Base-by-base conservation (phyloP, 768 basidiomycete genomes). In the Kockovaella imperatae region DNA sequence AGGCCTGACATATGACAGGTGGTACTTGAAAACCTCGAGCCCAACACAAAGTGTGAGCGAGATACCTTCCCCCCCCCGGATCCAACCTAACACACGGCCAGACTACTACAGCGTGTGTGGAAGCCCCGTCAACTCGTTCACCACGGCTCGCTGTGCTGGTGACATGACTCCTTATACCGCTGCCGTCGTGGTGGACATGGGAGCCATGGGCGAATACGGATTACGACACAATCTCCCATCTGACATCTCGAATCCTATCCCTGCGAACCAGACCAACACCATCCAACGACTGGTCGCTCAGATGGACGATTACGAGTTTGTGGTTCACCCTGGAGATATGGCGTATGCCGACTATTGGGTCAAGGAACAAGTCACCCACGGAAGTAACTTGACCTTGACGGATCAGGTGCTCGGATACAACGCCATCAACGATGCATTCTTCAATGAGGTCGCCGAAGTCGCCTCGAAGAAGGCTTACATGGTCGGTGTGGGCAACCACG, bases 401-500 rank as follows among this genome's bases (percentile, higher is more conserved):
- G n/a, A n/a, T n/a, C n/a, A n/a, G n/a, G n/a, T n/a, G n/a, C n/a
- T n/a, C n/a, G n/a, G n/a, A n/a, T n/a, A n/a, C n/a, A n/a, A n/a
- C n/a, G n/a, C n/a, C n/a, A n/a, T n/a, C n/a, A 40, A 49, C 40
- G 51, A 53, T 17, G 40, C 47, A 31, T 60, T 51, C 45, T 55
- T 46, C 39, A 50, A 55, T 35, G 29, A 55, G 40, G 42, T 55
- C 8, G 28, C 26, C 7, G 35, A 50, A 0, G 31, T 68, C 45
- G 55, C 64, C 10, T 47, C 59, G 13, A 21, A 34, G 14, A 47
- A 50, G 30, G 50, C 65, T 15, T 68, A 65, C 56, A 64, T 67
- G 62, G 62, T 68, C 15, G 30, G 36, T 2, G 54, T 58, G 0
- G 67, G 67, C 6, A 69, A 69, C 34, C 67, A 69, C 55, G 67